Conservation (phyloP, 495 filamentous ascomycete genomes). For the Neurospora africana region DNA sequence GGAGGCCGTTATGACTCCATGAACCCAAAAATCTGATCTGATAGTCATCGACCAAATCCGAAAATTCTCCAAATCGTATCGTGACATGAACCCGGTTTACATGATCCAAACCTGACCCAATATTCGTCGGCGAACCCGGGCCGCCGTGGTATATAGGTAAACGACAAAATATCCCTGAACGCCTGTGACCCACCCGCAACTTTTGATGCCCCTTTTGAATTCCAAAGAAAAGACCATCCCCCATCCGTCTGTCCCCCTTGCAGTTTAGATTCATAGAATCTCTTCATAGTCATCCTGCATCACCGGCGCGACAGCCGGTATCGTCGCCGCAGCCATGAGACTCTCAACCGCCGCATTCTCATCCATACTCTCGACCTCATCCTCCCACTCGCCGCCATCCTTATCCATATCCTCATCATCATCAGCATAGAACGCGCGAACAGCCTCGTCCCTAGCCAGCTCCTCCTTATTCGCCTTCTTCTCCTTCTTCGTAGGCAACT, state of each 20-base stretch:
- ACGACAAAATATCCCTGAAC: background rate
- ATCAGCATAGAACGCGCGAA: constrained; percentile 13
- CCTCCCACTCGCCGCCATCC: constrained; percentile 3
- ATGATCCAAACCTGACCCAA: background rate
- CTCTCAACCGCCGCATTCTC: background rate
- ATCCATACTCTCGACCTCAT: constrained; percentile 2
- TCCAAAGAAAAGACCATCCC: background rate
- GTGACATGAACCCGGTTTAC: background rate
- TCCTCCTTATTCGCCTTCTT: constrained; percentile 7
- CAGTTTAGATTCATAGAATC: constrained; percentile 6
- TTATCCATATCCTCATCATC: constrained; percentile 18
- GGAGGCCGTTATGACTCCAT: background rate
- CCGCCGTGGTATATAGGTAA: background rate
- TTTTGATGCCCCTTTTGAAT: background rate
- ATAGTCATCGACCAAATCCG: background rate
- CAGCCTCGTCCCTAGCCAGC: constrained; percentile 13
- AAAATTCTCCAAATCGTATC: background rate
- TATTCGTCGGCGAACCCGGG: background rate
- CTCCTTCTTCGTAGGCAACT: constrained; percentile 1
- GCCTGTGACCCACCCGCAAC: background rate
- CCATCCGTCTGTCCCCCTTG: background rate
- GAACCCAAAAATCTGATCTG: background rate
- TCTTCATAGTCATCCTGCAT: constrained; percentile 12
- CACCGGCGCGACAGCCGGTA: background rate
- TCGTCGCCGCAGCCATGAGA: background rate